phyloP scores from a whole-genome alignment of 108 stramenopile species.

The Cyclotella kingstonii region DNA sequence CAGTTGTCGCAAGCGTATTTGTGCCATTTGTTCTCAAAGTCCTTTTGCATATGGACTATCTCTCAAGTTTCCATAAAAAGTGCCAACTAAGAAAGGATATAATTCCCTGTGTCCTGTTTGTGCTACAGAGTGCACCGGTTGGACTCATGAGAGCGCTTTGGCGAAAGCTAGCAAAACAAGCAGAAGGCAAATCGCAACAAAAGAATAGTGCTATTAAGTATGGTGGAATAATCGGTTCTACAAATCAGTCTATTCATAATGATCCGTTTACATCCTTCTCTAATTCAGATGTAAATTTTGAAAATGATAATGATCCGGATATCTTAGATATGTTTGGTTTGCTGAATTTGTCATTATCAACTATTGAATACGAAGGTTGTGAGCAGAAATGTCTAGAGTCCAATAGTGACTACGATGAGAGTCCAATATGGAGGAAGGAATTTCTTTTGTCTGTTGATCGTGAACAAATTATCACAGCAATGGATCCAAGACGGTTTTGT shows the following conservation, averaged over 20 bases:
- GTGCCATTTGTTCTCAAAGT: conserved; percentile 72
- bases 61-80: conserved; percentile 70
- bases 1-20: conserved; percentile 72
- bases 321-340: conserved; percentile 80
- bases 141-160: conserved; percentile 74
- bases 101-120: conserved; percentile 71
- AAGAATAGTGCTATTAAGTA: conserved; percentile 47
- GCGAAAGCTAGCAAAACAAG: conserved; percentile 64
- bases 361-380: conserved; percentile 81
- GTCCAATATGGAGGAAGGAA: conserved; percentile 61
- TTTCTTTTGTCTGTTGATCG: conserved; percentile 50
- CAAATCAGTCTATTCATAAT: conserved; percentile 17
- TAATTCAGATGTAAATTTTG: conserved; percentile 23
- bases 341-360: conserved; percentile 68
- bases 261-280: conserved; percentile 1
- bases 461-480: conserved; percentile 37
- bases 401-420: conserved; percentile 22
- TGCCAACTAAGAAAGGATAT: conserved; percentile 77
- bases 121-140: conserved; percentile 78
- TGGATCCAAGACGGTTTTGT: conserved; percentile 13
- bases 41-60: conserved; percentile 56
- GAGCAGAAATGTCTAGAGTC: conserved; percentile 48
- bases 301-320: conserved; percentile 45
- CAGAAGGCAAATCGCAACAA: conserved; percentile 50
- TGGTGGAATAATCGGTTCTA: conserved; percentile 51